phyloP scores from a whole-genome alignment of 495 filamentous ascomycete genomes.

The Delitschia confertaspora region DNA sequence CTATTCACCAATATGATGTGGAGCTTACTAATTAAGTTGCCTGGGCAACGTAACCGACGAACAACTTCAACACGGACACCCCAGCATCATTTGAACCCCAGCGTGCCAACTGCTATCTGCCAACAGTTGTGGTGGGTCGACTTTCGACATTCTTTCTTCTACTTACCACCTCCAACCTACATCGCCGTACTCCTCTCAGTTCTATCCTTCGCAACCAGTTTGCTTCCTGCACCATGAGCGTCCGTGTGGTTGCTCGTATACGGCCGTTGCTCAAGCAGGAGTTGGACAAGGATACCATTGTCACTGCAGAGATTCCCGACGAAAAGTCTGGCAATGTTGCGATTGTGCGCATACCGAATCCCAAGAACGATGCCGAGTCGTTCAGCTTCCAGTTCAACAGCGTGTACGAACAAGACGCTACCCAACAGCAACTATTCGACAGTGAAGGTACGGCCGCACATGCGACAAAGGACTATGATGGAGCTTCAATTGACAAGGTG shows the following conservation, averaged over 20 bases:
- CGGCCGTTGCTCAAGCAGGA: slow-evolving; percentile 79
- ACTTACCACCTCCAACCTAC: not conserved
- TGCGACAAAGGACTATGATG: not conserved
- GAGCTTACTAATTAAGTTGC: no score
- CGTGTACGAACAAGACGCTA: slow-evolving; percentile 70
- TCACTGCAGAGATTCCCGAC: slow-evolving; percentile 43
- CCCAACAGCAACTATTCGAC: slow-evolving; percentile 81
- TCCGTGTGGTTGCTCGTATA: slow-evolving; percentile 82
- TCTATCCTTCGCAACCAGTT: not conserved
- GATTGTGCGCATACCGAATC: slow-evolving; percentile 83
- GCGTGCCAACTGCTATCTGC: no score
- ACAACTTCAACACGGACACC: no score
- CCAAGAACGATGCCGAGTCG: slow-evolving; percentile 81
- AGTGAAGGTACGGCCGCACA: slow-evolving; percentile 57
- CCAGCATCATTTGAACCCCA: no score
- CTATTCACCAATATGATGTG: no score
- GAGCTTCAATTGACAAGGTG: slow-evolving; percentile 2
- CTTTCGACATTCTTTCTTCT: not conserved
- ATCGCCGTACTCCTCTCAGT: not conserved
- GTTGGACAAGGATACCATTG: slow-evolving; percentile 73
- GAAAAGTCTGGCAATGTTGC: slow-evolving; percentile 45
- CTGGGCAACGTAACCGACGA: slow-evolving; percentile 5
- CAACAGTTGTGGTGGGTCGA: not conserved
- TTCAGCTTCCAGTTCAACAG: slow-evolving; percentile 94
- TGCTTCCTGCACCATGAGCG: slow-evolving; percentile 43